phyloP scores from a whole-genome alignment of 176 grass and related monocot species.

The Poa annua region DNA sequence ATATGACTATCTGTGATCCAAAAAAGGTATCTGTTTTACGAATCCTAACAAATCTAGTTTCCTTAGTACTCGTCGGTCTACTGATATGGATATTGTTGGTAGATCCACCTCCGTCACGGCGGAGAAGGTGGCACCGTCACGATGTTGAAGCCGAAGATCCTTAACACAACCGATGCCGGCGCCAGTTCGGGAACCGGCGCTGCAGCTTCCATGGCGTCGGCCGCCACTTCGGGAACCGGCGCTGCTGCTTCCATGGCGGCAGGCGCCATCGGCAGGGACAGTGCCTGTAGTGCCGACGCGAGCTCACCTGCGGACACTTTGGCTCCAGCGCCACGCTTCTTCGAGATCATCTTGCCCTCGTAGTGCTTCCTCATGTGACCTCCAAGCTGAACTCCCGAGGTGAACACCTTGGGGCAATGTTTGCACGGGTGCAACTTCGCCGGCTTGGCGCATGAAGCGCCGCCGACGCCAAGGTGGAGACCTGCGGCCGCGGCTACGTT shows the following conservation, averaged over 20 bases:
- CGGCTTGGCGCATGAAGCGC: background rate
- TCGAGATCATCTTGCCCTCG: background rate
- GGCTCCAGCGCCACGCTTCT: background rate
- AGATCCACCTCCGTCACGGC: background rate
- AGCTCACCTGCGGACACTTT: background rate
- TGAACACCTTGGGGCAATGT: constrained; percentile 6
- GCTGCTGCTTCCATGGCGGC: background rate
- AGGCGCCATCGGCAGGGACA: background rate
- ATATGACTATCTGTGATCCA: too few species aligned
- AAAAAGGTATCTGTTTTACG: background rate
- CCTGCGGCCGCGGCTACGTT: constrained; percentile 15
- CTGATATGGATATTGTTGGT: background rate
- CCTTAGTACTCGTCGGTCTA: background rate
- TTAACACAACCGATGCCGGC: background rate
- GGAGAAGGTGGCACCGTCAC: background rate
- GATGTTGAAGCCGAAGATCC: constrained; percentile 48
- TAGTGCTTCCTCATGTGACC: constrained; percentile 58
- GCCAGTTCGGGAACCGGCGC: too few species aligned
- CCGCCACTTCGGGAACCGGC: background rate
- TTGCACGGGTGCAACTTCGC: constrained; percentile 23
- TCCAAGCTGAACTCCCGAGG: constrained; percentile 38
- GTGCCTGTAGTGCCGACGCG: background rate
- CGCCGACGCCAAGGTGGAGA: background rate
- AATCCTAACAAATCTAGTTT: background rate
- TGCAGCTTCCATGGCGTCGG: too few species aligned